Conservation (phyloP, 2,329 filamentous ascomycete genomes). For the Ophiosphaerella narmari region DNA sequence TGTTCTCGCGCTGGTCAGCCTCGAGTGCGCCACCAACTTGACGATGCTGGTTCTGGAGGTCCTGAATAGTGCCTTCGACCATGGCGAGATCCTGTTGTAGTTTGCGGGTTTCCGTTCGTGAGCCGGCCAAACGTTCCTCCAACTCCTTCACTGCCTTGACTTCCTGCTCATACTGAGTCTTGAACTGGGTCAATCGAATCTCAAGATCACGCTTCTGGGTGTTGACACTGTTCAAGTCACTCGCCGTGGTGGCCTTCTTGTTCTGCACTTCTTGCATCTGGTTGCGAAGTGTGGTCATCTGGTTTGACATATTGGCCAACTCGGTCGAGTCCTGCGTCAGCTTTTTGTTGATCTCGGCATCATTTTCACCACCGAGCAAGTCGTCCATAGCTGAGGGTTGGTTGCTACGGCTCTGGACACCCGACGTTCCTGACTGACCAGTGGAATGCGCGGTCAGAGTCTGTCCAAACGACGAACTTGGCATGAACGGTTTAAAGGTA, state of each 20-base stretch:
- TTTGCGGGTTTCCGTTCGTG: slow-evolving; percentile 80
- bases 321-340: slow-evolving; percentile 88
- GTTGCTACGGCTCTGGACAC: slow-evolving; percentile 45
- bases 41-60: slow-evolving; percentile 81
- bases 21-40: slow-evolving; percentile 76
- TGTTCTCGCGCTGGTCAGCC: slow-evolving; percentile 87
- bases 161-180: slow-evolving; percentile 90
- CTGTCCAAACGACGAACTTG: slow-evolving; percentile 89
- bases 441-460: slow-evolving; percentile 77
- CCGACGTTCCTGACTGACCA: slow-evolving; percentile 60
- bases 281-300: slow-evolving; percentile 85
- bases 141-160: slow-evolving; percentile 82
- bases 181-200: slow-evolving; percentile 81
- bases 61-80: slow-evolving; percentile 78
- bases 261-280: slow-evolving; percentile 93
- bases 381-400: slow-evolving; percentile 70
- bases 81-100: slow-evolving; percentile 82
- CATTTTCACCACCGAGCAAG: slow-evolving; percentile 79
- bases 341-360: slow-evolving; percentile 85
- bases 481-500: slow-evolving; percentile 87
- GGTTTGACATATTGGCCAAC: slow-evolving; percentile 93
- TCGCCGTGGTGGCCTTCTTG: slow-evolving; percentile 78
- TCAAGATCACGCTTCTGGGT: slow-evolving; percentile 94
- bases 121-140: slow-evolving; percentile 78
- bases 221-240: slow-evolving; percentile 78